These are phyloP conservation scores for Rosa multiflora DNA, from an alignment of 306 rosid genomes.

Conservation along the genomic window DNA sequence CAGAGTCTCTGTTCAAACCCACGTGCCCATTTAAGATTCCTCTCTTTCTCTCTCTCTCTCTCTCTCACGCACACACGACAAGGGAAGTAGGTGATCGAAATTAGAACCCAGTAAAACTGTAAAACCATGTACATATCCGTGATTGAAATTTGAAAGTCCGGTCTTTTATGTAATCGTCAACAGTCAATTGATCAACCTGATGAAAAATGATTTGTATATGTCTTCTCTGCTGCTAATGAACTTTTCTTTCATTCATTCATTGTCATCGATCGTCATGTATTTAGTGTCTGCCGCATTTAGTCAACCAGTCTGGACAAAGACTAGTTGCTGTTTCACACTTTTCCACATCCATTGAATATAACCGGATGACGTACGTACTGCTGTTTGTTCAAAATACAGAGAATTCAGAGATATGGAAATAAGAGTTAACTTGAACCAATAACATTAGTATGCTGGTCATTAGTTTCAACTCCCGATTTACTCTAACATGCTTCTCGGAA, in stretches of 20 bases:
- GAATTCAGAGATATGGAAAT: not conserved
- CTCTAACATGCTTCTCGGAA: not conserved
- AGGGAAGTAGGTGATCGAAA: too few relatives aligned
- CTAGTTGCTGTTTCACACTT: slow-evolving; percentile 6
- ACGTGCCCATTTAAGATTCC: not conserved
- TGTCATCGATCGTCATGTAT: not conserved
- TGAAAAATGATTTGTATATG: not conserved
- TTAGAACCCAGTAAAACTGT: too few relatives aligned
- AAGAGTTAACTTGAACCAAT: not conserved
- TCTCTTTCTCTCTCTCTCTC: not conserved
- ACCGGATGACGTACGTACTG: not conserved
- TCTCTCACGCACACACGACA: not conserved
- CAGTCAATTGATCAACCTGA: not conserved
- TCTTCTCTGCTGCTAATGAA: not conserved
- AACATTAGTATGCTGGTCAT: not conserved
- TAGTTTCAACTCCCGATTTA: not conserved
- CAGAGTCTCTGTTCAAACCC: not conserved
- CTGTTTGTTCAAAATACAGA: not conserved
- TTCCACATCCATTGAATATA: slow-evolving; percentile 29
- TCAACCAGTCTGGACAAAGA: slow-evolving; percentile 26
- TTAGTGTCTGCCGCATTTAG: not conserved
- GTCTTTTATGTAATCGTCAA: not conserved
- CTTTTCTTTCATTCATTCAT: not conserved
- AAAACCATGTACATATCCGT: not conserved
- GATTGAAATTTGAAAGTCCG: not conserved